These are phyloP conservation scores for Epicoccum sorghinum DNA, from an alignment of 2,329 filamentous ascomycete species.

Conservation along the genomic window DNA sequence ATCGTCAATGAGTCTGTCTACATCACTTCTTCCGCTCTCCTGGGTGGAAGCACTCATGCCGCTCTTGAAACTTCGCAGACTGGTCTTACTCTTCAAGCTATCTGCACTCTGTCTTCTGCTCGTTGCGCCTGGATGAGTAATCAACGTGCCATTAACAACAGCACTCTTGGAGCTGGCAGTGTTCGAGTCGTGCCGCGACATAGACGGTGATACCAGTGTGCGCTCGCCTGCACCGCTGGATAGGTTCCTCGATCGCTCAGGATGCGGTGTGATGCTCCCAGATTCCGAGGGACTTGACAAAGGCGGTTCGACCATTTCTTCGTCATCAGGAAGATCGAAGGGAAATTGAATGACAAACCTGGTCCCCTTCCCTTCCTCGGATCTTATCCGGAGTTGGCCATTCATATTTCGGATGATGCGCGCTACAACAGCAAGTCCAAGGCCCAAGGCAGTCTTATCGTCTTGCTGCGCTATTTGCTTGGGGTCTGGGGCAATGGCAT, in stretches of 20 bases:
- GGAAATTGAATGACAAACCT: constrained; percentile 81
- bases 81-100: constrained; percentile 57
- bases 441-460: constrained; percentile 66
- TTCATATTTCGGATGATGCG: constrained; percentile 89
- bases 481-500: constrained; percentile 39
- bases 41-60: constrained; percentile 48
- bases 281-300: constrained; percentile 18
- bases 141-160: constrained; percentile 11
- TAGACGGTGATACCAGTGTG: constrained; percentile 59
- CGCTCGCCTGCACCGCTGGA: constrained; percentile 56
- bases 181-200: constrained; percentile 33
- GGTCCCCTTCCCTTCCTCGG: constrained; percentile 80
- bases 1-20: constrained; percentile 73
- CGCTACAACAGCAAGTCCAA: constrained; percentile 88
- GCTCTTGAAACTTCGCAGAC: constrained; percentile 57
- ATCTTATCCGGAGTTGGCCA: constrained; percentile 83
- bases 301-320: constrained; percentile 4
- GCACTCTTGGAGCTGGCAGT: background rate
- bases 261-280: constrained; percentile 31
- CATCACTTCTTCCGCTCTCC: constrained; percentile 63
- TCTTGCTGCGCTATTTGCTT: constrained; percentile 37
- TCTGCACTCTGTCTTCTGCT: constrained; percentile 46
- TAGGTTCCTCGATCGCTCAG: constrained; percentile 10
- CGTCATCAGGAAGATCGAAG: constrained; percentile 67
- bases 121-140: constrained; percentile 6